Conservation (phyloP, 2,329 filamentous ascomycete species). For the Epichloe sibirici region DNA sequence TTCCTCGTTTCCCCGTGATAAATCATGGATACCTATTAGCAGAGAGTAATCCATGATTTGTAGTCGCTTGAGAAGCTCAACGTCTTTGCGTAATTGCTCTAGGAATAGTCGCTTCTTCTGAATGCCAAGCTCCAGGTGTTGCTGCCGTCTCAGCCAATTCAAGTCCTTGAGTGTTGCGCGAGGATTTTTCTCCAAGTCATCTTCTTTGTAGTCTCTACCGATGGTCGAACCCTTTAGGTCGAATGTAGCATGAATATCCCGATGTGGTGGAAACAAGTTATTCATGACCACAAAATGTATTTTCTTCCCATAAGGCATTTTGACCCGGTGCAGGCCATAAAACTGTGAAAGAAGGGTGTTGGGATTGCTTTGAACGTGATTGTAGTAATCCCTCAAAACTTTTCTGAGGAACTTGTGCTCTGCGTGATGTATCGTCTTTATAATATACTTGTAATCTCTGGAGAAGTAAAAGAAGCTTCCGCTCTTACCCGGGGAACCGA, state of each 20-base stretch:
- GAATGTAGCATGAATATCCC: conserved; percentile 94
- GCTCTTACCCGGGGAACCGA: conserved; percentile 94
- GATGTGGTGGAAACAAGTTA: conserved; percentile 93
- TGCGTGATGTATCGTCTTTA: conserved; percentile 96
- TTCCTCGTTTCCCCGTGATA: conserved; percentile 85
- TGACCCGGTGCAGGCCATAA: conserved; percentile 92
- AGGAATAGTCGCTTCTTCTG: conserved; percentile 81
- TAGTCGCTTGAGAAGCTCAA: conserved; percentile 71
- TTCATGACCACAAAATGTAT: conserved; percentile 99
- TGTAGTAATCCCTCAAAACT: conserved; percentile 83
- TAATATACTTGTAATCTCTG: conserved; percentile 98
- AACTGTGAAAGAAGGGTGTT: conserved; percentile 97
- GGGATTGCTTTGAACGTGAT: conserved; percentile 83
- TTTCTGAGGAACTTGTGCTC: conserved; percentile 82
- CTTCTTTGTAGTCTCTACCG: conserved; percentile 81
- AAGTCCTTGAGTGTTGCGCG: conserved; percentile 90
- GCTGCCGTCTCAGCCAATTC: conserved; percentile 83
- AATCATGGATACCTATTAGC: conserved; percentile 85
- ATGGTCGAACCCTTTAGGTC: conserved; percentile 95
- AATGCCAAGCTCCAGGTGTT: conserved; percentile 78
- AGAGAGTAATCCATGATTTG: conserved; percentile 99
- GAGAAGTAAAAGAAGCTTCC: conserved; percentile 99
- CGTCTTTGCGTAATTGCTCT: conserved; percentile 78
- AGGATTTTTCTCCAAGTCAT: conserved; percentile 77
- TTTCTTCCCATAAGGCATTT: conserved; percentile 95